Base-by-base conservation (phyloP, 495 filamentous ascomycete genomes). In the Apiosordaria backusii region DNA sequence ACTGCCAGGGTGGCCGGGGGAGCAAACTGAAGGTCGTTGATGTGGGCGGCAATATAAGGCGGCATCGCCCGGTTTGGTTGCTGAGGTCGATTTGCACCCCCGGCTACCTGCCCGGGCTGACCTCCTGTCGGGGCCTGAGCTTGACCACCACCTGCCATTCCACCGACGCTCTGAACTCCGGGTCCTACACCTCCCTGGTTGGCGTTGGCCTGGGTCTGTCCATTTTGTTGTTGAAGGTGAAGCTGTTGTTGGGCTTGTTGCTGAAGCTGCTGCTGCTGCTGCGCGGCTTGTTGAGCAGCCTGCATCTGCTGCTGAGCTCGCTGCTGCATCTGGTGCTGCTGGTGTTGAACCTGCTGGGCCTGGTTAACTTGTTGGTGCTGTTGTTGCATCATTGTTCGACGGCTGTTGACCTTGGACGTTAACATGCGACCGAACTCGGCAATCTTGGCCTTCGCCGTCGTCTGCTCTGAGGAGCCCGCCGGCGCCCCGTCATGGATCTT, bases 341-440 rank as follows among this genome's bases (percentile, higher is more conserved):
- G 60, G 24, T 64, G 69, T 27, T 69, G 71, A 24, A 61, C 24
- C 19, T 61, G 63, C 50, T 62, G 64, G 60, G 63, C 64, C 16
- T 65, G 68, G 5, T 45, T 65, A 35, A 65, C 62, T 26, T 63
- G 64, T n/a, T 62, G 26, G 54, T 71, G 68, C 9, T 64, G 64
- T n/a, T 77, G 73, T 16, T 77, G 68, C n/a, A 58, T 29, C 29
- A 73, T 72, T 16, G 67, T 62, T 61, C 70, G 72, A 21, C 76
- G 70, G 53, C 63, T 54, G 4, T 70, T 45, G 9, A 90, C 79
- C 66, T 88, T 88, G 13, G 79, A 81, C 71, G 82, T 79, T 52
- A 93, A 76, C 71, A 84, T 89, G 62, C 84, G 81, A 0, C 90
- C 85, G 60, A 93, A 85, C 18, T 89, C 83, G 3, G 80, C 74